Conservation (phyloP, 116 monocot genomes). For the Dioscorea cayenensis region DNA sequence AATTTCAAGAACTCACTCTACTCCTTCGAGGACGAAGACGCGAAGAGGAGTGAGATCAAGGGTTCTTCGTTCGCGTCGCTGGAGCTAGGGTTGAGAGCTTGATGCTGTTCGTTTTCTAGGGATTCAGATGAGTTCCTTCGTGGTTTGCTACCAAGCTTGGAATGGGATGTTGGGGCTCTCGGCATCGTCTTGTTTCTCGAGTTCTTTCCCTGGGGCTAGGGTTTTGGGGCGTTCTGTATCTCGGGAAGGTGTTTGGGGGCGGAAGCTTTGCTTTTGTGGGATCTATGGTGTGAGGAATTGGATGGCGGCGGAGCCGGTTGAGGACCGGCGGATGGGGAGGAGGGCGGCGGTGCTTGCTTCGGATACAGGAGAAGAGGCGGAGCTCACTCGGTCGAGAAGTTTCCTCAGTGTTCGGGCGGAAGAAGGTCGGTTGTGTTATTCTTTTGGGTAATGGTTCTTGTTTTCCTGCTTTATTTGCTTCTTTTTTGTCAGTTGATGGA, state of each 20-base stretch:
- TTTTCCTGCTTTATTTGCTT: neutral
- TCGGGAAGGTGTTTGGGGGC: neutral
- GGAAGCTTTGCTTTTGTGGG: slow-evolving; percentile 17
- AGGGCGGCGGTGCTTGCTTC: slow-evolving; percentile 33
- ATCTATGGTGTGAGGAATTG: slow-evolving; percentile 9
- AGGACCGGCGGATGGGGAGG: slow-evolving; percentile 1
- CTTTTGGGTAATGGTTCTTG: neutral
- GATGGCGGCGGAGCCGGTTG: slow-evolving; percentile 16
- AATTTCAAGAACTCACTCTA: too few relatives aligned
- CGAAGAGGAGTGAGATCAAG: neutral
- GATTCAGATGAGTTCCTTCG: neutral
- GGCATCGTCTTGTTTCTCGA: neutral
- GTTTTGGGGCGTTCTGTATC: neutral
- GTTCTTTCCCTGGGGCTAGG: neutral
- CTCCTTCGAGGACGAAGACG: too few relatives aligned
- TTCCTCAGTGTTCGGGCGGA: slow-evolving; percentile 25
- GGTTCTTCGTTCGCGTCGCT: neutral
- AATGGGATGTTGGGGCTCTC: neutral
- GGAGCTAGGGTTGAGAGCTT: neutral
- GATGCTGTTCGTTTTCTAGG: neutral
- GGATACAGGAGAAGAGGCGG: slow-evolving; percentile 27
- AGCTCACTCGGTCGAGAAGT: neutral
- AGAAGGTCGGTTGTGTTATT: slow-evolving; percentile 13
- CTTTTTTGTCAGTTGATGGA: neutral
- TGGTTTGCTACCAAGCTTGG: neutral